A percentile compares a stretch with the other conserved stretches of the same genome.
These are phyloP conservation scores for Exophiala calicioides DNA, from an alignment of 2,329 filamentous ascomycete genomes.

Conservation along the genomic window DNA sequence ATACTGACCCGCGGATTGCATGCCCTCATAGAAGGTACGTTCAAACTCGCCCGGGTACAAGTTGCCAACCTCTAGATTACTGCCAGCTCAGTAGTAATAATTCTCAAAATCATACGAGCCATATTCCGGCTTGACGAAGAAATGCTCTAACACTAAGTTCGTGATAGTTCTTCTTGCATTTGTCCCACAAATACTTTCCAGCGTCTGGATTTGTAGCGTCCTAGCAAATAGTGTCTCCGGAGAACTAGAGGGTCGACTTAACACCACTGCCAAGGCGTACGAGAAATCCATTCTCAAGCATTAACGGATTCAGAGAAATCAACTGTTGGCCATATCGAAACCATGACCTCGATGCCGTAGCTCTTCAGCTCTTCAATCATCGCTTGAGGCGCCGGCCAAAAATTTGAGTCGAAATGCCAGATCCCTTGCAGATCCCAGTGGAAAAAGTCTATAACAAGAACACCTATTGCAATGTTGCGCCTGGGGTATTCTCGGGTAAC, in stretches of 20 bases:
- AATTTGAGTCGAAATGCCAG: slow-evolving; percentile 65
- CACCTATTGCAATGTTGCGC: slow-evolving; percentile 58
- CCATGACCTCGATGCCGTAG: slow-evolving; percentile 66
- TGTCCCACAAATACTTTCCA: slow-evolving; percentile 60
- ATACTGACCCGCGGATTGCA: slow-evolving; percentile 53
- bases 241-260: slow-evolving; percentile 59
- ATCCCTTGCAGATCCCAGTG: slow-evolving; percentile 68
- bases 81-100: slow-evolving; percentile 60
- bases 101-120: slow-evolving; percentile 66
- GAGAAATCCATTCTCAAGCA: slow-evolving; percentile 61
- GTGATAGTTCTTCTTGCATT: slow-evolving; percentile 61
- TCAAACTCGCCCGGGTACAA: slow-evolving; percentile 61
- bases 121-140: slow-evolving; percentile 69
- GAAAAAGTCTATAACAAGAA: slow-evolving; percentile 69
- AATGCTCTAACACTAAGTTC: too few species aligned
- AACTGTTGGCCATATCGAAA: slow-evolving; percentile 69
- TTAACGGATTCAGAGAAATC: too few species aligned
- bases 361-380: slow-evolving; percentile 65
- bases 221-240: slow-evolving; percentile 61
- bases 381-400: slow-evolving; percentile 65
- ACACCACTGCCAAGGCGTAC: slow-evolving; percentile 63
- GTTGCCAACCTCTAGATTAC: slow-evolving; percentile 60
- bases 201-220: slow-evolving; percentile 65
- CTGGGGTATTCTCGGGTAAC: slow-evolving; percentile 62
- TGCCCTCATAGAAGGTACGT: slow-evolving; percentile 61